Percentiles rank a stretch among this genome's conserved stretches.
phyloP scores from a whole-genome alignment of 768 basidiomycete species.

The Suillus paluster region DNA sequence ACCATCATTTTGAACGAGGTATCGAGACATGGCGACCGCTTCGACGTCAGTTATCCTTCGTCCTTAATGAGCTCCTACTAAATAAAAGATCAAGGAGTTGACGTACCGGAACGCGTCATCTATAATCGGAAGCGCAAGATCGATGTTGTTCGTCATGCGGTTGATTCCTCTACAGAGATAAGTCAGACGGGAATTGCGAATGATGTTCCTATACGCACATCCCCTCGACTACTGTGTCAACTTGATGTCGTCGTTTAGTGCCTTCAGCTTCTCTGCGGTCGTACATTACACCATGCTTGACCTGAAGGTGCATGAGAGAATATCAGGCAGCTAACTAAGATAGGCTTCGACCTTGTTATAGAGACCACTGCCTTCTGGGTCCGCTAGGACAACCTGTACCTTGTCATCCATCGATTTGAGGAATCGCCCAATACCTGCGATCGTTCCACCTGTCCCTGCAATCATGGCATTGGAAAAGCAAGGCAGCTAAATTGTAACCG shows the following conservation, averaged over 20 bases:
- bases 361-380: slow-evolving; percentile 93
- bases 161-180: slow-evolving; percentile 77
- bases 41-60: slow-evolving; percentile 87
- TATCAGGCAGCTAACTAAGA: neutral
- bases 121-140: slow-evolving; percentile 80
- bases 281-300: slow-evolving; percentile 95
- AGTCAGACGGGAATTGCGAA: neutral
- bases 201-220: slow-evolving; percentile 53
- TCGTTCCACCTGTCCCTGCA: slow-evolving; percentile 92
- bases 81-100: neutral
- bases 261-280: slow-evolving; percentile 93
- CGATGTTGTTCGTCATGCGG: slow-evolving; percentile 88
- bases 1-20: slow-evolving; percentile 88
- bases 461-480: neutral
- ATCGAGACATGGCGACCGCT: slow-evolving; percentile 95
- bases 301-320: slow-evolving; percentile 40
- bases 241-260: slow-evolving; percentile 89
- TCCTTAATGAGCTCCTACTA: neutral
- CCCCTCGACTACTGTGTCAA: slow-evolving; percentile 95
- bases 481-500: neutral
- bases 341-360: slow-evolving; percentile 79
- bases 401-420: slow-evolving; percentile 76
- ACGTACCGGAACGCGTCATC: slow-evolving; percentile 86
- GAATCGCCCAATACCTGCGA: slow-evolving; percentile 82
- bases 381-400: slow-evolving; percentile 75